A percentile compares a stretch with the other conserved stretches of the same genome.
These are phyloP conservation scores for Aspergillus fischeri DNA, from an alignment of 2,329 filamentous ascomycete species.

Conservation along the genomic window DNA sequence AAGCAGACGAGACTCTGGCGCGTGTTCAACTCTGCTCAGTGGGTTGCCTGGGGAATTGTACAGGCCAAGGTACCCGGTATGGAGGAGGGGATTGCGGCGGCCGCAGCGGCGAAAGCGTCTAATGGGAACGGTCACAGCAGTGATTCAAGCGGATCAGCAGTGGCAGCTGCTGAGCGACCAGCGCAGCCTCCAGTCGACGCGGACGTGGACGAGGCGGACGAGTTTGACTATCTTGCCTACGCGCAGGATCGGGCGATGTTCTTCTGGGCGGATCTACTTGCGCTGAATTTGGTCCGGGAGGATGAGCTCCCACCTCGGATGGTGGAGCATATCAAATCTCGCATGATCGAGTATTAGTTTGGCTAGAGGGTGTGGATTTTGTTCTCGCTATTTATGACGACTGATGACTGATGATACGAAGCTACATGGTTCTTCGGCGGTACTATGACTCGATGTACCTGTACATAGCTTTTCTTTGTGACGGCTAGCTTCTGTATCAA, in stretches of 20 bases:
- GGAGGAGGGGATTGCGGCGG: slow-evolving; percentile 41
- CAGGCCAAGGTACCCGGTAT: slow-evolving; percentile 83
- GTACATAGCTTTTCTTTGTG: not conserved
- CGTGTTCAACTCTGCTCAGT: slow-evolving; percentile 79
- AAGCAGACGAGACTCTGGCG: slow-evolving; percentile 83
- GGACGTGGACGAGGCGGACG: slow-evolving; percentile 59
- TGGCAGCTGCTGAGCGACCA: slow-evolving; percentile 12
- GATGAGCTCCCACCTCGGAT: slow-evolving; percentile 74
- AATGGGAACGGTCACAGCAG: slow-evolving; percentile 10
- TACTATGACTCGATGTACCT: not conserved
- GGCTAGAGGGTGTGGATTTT: not conserved
- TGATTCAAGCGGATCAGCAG: not conserved
- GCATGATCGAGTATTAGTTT: slow-evolving; percentile 58
- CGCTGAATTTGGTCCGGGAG: slow-evolving; percentile 66
- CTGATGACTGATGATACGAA: slow-evolving; percentile 8
- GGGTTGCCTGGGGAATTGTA: slow-evolving; percentile 95
- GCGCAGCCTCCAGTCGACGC: slow-evolving; percentile 36
- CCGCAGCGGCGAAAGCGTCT: slow-evolving; percentile 16
- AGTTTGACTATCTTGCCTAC: slow-evolving; percentile 92
- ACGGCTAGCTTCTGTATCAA: not conserved
- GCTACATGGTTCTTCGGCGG: not conserved
- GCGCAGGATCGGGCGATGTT: slow-evolving; percentile 86
- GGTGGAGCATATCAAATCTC: slow-evolving; percentile 57
- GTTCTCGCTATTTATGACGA: not conserved
- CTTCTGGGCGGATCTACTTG: slow-evolving; percentile 87